Conservation (phyloP, 345 rosid species). For the Gossypium arboreum region DNA sequence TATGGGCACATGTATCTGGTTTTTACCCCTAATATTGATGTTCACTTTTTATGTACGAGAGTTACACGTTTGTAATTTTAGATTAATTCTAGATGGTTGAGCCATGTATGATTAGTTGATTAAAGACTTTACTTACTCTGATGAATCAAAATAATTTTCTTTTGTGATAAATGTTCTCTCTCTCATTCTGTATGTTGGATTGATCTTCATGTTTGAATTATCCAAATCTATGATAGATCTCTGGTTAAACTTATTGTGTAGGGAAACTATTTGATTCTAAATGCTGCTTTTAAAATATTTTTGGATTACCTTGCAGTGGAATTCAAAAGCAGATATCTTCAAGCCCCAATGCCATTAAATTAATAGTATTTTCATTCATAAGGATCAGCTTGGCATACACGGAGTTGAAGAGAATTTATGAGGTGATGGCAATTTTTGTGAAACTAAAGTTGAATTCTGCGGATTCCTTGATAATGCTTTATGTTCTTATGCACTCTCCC, state of each 20-base stretch:
- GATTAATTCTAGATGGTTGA: not conserved
- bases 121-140: not conserved
- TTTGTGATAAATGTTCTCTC: not conserved
- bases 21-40: not conserved
- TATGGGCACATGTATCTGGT: not conserved
- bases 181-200: not conserved
- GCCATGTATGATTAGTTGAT: not conserved
- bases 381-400: conserved; percentile 64
- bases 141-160: not conserved
- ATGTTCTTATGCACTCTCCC: not conserved
- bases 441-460: not conserved
- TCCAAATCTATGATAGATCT: not conserved
- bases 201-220: not conserved
- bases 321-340: conserved; percentile 79
- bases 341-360: conserved; percentile 59
- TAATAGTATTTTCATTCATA: conserved; percentile 60
- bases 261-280: not conserved
- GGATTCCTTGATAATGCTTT: not conserved
- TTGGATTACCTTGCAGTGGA: conserved; percentile 47
- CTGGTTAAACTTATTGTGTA: not conserved
- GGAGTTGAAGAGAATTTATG: conserved; percentile 59
- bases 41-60: not conserved
- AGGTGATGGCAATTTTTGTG: conserved; percentile 41
- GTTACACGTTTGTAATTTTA: not conserved
- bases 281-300: not conserved